Conservation (phyloP, 352 stramenopile species). For the Pythium dissotocum region DNA sequence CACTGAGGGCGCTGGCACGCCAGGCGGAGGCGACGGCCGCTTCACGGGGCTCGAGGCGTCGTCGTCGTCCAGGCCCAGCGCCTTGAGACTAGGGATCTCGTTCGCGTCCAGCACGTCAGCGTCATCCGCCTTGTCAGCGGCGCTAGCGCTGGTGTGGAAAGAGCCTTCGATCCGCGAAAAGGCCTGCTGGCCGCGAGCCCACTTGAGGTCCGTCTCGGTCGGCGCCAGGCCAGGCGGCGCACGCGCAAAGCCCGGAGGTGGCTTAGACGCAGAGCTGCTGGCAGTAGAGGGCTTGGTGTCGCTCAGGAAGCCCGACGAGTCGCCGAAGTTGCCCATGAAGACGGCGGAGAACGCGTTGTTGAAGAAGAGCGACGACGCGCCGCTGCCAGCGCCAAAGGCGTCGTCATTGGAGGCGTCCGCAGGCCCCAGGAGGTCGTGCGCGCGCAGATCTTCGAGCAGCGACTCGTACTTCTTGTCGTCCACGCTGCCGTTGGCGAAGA, state of each 20-base stretch:
- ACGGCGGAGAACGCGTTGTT: conserved; percentile 84
- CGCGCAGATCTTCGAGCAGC: conserved; percentile 78
- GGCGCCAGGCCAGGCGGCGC: conserved; percentile 55
- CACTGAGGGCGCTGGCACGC: conserved; percentile 21
- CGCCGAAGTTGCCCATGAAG: conserved; percentile 82
- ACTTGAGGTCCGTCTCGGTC: conserved; percentile 74
- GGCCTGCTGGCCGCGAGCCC: conserved; percentile 72
- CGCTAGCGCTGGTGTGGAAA: conserved; percentile 31
- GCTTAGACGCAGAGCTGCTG: conserved; percentile 21
- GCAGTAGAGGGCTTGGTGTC: neutral
- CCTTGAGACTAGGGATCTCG: conserved; percentile 61
- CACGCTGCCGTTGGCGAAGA: conserved; percentile 80
- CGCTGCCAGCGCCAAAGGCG: conserved; percentile 21
- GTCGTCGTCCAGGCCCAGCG: conserved; percentile 75
- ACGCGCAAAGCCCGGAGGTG: conserved; percentile 56
- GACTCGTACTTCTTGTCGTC: conserved; percentile 89
- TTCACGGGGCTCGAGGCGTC: conserved; percentile 32
- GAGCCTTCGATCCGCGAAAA: conserved; percentile 65
- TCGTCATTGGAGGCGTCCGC: conserved; percentile 38
- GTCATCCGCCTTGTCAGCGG: conserved; percentile 36
- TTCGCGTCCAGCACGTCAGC: conserved; percentile 62
- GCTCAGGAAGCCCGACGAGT: conserved; percentile 23
- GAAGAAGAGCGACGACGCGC: conserved; percentile 79
- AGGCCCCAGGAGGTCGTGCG: conserved; percentile 79
- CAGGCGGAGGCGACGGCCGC: conserved; percentile 13